Conservation (phyloP, 208 protist genomes). For the Leishmania aethiopica region DNA sequence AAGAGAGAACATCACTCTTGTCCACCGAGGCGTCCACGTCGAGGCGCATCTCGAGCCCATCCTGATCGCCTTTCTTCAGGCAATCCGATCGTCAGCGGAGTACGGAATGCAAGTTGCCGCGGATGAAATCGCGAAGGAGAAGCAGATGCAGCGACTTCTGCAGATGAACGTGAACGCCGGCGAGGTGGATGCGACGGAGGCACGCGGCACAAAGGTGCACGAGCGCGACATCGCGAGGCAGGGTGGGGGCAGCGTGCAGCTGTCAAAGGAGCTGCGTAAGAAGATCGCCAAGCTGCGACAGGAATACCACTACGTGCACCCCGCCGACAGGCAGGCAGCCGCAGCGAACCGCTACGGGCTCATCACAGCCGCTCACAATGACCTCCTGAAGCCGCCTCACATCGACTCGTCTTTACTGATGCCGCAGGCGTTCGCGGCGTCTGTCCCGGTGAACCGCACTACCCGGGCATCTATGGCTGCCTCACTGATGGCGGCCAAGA, state of each 20-base stretch:
- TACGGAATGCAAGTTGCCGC: slow-evolving; percentile 91
- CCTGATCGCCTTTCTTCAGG: slow-evolving; percentile 59
- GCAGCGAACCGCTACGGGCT: slow-evolving; percentile 67
- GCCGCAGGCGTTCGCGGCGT: slow-evolving; percentile 46
- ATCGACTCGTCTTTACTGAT: slow-evolving; percentile 59
- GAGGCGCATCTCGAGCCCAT: slow-evolving; percentile 67
- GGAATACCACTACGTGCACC: slow-evolving; percentile 49
- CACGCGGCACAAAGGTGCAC: slow-evolving; percentile 20
- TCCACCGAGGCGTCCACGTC: slow-evolving; percentile 71
- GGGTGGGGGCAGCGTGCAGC: slow-evolving; percentile 25
- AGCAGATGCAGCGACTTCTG: slow-evolving; percentile 90
- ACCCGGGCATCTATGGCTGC: slow-evolving; percentile 10
- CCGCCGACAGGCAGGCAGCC: slow-evolving; percentile 16
- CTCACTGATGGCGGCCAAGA: slow-evolving; percentile 29
- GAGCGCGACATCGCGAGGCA: slow-evolving; percentile 13
- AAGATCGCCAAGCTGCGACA: slow-evolving; percentile 46
- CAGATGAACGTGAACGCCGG: slow-evolving; percentile 62
- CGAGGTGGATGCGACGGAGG: slow-evolving; percentile 22
- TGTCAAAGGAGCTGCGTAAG: slow-evolving; percentile 58
- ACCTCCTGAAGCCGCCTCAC: slow-evolving; percentile 66
- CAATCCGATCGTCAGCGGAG: slow-evolving; percentile 67
- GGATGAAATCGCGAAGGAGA: slow-evolving; percentile 88
- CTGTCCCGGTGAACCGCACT: slow-evolving; percentile 35
- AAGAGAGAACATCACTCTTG: slow-evolving; percentile 84
- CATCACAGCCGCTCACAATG: slow-evolving; percentile 68